Conservation (phyloP, 108 stramenopile species). For the Bacterosira constricta region DNA sequence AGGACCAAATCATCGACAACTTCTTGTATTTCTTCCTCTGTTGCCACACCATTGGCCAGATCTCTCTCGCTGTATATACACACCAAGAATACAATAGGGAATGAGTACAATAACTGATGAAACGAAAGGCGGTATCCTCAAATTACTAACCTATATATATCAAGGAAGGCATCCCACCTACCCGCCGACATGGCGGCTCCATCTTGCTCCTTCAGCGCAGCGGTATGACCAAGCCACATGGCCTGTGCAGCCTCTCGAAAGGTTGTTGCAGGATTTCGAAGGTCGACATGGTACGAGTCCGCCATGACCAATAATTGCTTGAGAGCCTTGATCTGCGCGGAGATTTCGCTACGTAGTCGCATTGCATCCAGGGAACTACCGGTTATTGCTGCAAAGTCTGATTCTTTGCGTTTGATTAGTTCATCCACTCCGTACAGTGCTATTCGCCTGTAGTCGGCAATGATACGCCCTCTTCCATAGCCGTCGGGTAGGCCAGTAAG, state of each 20-base stretch:
- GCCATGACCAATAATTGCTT: conserved; percentile 59
- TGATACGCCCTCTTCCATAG: conserved; percentile 69
- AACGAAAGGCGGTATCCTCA: too few relatives aligned
- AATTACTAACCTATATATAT: too few relatives aligned
- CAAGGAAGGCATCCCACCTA: conserved; percentile 70
- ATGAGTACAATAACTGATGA: too few relatives aligned
- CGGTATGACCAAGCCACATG: conserved; percentile 70
- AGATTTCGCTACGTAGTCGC: conserved; percentile 60
- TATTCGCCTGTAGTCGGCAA: conserved; percentile 69
- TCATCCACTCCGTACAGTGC: conserved; percentile 72
- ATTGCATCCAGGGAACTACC: conserved; percentile 49
- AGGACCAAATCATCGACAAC: conserved; percentile 54
- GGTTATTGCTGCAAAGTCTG: conserved; percentile 50
- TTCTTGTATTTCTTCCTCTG: conserved; percentile 66
- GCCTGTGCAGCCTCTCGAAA: conserved; percentile 65
- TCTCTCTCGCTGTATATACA: conserved; percentile 61
- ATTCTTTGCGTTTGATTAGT: conserved; percentile 58
- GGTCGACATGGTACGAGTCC: conserved; percentile 61
- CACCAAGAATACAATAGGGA: too few relatives aligned
- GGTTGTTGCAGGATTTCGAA: conserved; percentile 54
- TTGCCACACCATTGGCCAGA: conserved; percentile 50
- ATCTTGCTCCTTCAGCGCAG: conserved; percentile 74
- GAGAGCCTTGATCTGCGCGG: conserved; percentile 58
- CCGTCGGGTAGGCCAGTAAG: conserved; percentile 76
- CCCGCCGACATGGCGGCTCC: conserved; percentile 75